A percentile compares a stretch with the other conserved stretches of the same genome.
Evolutionary conservation across 164 flowering plant species (phyloP).

Genomic region (Aristolochia fimbriata): DNA sequence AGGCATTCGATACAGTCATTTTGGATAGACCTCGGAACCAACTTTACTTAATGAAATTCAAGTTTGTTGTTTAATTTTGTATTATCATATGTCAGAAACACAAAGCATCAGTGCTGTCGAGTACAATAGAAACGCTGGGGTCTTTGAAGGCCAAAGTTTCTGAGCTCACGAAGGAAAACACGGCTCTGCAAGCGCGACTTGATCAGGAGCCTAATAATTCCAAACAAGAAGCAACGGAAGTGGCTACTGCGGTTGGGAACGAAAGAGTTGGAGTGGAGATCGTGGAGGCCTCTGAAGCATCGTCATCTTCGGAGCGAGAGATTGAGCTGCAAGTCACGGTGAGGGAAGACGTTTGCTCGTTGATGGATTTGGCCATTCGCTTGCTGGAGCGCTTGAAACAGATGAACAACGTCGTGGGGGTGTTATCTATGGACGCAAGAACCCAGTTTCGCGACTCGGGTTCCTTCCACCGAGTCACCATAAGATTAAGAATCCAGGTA

Average conservation of each 20-base stretch:
- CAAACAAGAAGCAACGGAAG: conserved; percentile 5
- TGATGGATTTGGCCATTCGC: conserved; percentile 25
- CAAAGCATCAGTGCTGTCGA: conserved; percentile 35
- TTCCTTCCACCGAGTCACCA: conserved; percentile 12
- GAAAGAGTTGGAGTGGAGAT: conserved; percentile 27
- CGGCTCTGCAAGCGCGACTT: conserved; percentile 33
- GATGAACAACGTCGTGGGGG: conserved; percentile 20
- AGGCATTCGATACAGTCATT: no score
- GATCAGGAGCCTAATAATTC: not conserved
- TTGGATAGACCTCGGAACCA: no score
- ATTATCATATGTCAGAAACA: not conserved
- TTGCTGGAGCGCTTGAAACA: conserved; percentile 47
- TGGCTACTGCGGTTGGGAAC: conserved; percentile 2
- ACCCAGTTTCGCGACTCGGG: conserved; percentile 12
- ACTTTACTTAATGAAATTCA: not conserved
- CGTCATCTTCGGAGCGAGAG: conserved; percentile 23
- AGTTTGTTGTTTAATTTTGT: not conserved
- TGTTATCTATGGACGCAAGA: conserved; percentile 41
- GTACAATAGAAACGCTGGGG: conserved; percentile 39
- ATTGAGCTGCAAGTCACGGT: conserved; percentile 34
- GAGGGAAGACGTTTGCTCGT: conserved; percentile 24
- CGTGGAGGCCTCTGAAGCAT: conserved; percentile 19
- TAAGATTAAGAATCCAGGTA: conserved; percentile 42
- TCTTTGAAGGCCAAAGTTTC: conserved; percentile 37
- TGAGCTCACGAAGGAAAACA: conserved; percentile 42